Conservation (phyloP, 2,329 filamentous ascomycete genomes). For the Apiospora malaysiana region DNA sequence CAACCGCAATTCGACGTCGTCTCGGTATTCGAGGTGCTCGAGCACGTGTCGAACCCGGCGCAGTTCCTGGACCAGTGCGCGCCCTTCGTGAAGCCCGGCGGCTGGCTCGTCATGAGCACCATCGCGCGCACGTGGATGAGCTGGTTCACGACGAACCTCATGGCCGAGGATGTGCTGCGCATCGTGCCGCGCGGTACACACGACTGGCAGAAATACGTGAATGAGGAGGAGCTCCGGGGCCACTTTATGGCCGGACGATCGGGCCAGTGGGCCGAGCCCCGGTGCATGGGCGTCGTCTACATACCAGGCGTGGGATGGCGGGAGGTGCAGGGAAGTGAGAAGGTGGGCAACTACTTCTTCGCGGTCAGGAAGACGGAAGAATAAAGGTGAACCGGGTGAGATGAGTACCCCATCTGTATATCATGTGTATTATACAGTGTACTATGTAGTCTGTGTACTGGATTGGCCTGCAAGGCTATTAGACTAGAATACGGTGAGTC, state of each 20-base stretch:
- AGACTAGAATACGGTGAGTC: neutral
- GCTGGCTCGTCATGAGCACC: slow-evolving; percentile 91
- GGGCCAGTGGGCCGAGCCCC: slow-evolving; percentile 62
- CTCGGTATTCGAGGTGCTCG: slow-evolving; percentile 90
- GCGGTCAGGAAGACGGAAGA: slow-evolving; percentile 57
- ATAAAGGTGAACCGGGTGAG: neutral
- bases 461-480: neutral
- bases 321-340: slow-evolving; percentile 80
- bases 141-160: slow-evolving; percentile 89
- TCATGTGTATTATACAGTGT: slow-evolving; percentile 6
- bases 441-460: neutral
- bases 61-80: slow-evolving; percentile 75
- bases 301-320: slow-evolving; percentile 91
- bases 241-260: slow-evolving; percentile 56
- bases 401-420: neutral
- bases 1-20: slow-evolving; percentile 73
- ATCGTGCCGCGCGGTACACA: slow-evolving; percentile 94
- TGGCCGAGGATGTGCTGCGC: slow-evolving; percentile 85
- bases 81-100: slow-evolving; percentile 83
- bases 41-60: slow-evolving; percentile 82
- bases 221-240: slow-evolving; percentile 75
- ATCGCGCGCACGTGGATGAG: slow-evolving; percentile 89
- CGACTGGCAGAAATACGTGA: slow-evolving; percentile 96
- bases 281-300: slow-evolving; percentile 83
- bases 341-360: slow-evolving; percentile 95